These are phyloP conservation scores for Tulasnella sp. DNA, from an alignment of 768 basidiomycete genomes.

Conservation along the genomic window DNA sequence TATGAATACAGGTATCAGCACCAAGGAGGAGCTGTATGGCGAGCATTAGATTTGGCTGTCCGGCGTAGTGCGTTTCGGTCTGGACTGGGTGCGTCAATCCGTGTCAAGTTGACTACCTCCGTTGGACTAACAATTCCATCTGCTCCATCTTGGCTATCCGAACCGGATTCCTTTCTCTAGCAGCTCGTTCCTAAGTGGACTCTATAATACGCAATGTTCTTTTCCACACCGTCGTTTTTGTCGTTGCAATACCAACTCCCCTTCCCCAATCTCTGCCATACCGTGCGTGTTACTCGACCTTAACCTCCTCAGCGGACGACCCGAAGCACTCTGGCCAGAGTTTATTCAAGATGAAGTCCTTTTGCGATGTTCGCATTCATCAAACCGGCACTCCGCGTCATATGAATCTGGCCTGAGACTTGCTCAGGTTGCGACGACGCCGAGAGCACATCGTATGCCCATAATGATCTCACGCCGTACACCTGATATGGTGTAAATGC, in stretches of 20 bases:
- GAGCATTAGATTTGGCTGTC: conserved; percentile 30
- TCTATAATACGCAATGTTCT: background rate
- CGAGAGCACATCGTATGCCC: too few species aligned
- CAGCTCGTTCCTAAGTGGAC: background rate
- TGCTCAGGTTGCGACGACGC: too few species aligned
- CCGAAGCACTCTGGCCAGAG: background rate
- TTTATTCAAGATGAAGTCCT: background rate
- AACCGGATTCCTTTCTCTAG: background rate
- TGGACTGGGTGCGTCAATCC: background rate
- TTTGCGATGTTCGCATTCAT: background rate
- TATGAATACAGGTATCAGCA: conserved; percentile 43
- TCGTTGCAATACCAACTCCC: background rate
- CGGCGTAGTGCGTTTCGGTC: background rate
- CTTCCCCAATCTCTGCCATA: background rate
- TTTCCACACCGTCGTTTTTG: conserved; percentile 4
- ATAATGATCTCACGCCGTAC: too few species aligned
- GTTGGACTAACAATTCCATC: background rate
- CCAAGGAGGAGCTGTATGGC: conserved; percentile 57
- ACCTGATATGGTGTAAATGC: too few species aligned
- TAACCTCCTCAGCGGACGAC: background rate
- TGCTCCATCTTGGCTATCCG: background rate
- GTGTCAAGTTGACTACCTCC: background rate
- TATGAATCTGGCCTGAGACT: too few species aligned
- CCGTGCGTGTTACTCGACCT: background rate
- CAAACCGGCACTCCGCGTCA: background rate